Percentiles rank a stretch among this genome's conserved stretches.
Conservation (phyloP, 352 stramenopile species). For the Aphanomyces euteiches region DNA sequence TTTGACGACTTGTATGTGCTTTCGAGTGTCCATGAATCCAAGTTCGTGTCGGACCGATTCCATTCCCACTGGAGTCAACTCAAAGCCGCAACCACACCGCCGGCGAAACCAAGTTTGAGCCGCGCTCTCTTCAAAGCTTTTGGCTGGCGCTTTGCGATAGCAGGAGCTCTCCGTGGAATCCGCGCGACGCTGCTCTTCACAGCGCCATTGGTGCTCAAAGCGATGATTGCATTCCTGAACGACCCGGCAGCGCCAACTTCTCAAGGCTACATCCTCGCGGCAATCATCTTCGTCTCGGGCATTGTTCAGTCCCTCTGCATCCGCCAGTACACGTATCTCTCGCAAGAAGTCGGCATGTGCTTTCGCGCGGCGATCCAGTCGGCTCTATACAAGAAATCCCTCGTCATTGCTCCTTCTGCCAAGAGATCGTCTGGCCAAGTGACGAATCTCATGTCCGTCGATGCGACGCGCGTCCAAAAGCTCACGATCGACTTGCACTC, state of each 20-base stretch:
- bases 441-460: constrained; percentile 81
- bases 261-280: constrained; percentile 9
- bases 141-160: constrained; percentile 58
- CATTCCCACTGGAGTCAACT: background rate
- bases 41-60: background rate
- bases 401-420: constrained; percentile 7
- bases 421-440: constrained; percentile 52
- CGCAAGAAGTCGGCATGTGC: constrained; percentile 24
- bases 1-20: constrained; percentile 18
- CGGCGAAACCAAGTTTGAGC: constrained; percentile 9
- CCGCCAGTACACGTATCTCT: constrained; percentile 24
- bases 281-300: constrained; percentile 21
- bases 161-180: constrained; percentile 68
- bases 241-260: constrained; percentile 4
- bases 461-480: constrained; percentile 77
- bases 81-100: background rate
- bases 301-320: constrained; percentile 21
- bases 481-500: constrained; percentile 71
- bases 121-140: constrained; percentile 43
- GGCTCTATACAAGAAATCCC: constrained; percentile 11
- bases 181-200: constrained; percentile 81
- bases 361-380: constrained; percentile 16
- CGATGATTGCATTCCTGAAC: constrained; percentile 22
- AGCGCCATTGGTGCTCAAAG: constrained; percentile 40
- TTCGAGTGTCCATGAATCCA: background rate